Conservation (phyloP, 805 yeast species). For the Starmerella riodocensis region DNA sequence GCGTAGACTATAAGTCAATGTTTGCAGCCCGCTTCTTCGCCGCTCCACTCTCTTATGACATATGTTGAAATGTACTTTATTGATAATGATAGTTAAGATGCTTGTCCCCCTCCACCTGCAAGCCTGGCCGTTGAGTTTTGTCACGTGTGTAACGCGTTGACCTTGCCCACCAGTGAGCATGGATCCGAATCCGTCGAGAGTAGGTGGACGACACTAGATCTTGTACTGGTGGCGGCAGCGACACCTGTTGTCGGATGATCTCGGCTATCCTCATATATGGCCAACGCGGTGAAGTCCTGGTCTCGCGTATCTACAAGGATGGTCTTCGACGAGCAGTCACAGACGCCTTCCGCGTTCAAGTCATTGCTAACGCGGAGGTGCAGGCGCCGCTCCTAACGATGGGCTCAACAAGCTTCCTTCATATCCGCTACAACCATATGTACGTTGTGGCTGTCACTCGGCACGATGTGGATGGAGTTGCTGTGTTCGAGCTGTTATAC, state of each 20-base stretch:
- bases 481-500: conserved; percentile 66
- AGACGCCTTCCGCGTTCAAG: conserved; percentile 87
- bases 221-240: too few relatives aligned
- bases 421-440: conserved; percentile 45
- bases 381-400: conserved; percentile 61
- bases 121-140: too few relatives aligned
- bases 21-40: too few relatives aligned
- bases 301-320: conserved; percentile 59
- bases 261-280: conserved; percentile 71
- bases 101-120: too few relatives aligned
- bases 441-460: conserved; percentile 87
- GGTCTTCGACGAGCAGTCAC: conserved; percentile 66
- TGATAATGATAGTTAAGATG: too few relatives aligned
- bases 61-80: too few relatives aligned
- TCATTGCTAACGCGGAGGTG: conserved; percentile 52
- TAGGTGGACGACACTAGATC: too few relatives aligned
- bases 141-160: too few relatives aligned
- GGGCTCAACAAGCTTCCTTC: conserved; percentile 85
- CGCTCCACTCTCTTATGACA: too few relatives aligned
- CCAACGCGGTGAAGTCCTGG: conserved; percentile 67
- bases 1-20: too few relatives aligned
- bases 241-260: conserved; percentile 42
- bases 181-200: too few relatives aligned
- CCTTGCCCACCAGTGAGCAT: too few relatives aligned
- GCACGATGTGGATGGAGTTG: conserved; percentile 72